A percentile compares a stretch with the other conserved stretches of the same genome.
Evolutionary conservation across 2,329 filamentous ascomycete genomes (phyloP).

Genomic region (Sporothrix brunneoviolacea): DNA sequence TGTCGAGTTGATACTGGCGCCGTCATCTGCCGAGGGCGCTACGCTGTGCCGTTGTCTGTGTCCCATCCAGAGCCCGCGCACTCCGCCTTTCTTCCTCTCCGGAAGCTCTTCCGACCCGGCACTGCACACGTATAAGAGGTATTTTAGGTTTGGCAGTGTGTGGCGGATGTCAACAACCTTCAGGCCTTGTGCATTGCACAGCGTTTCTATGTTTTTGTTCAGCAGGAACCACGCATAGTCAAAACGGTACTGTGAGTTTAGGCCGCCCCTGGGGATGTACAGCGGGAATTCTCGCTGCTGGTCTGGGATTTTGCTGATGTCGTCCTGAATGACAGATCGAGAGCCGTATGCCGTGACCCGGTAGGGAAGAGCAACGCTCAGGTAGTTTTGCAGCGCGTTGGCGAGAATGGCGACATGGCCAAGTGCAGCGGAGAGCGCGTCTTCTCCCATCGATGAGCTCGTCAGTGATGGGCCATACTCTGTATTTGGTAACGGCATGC

Average conservation of each 20-base stretch:
- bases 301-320: slow-evolving; percentile 53
- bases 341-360: slow-evolving; percentile 67
- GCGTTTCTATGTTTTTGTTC: slow-evolving; percentile 83
- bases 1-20: too few relatives aligned
- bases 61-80: slow-evolving; percentile 51
- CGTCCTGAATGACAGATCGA: slow-evolving; percentile 67
- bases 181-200: slow-evolving; percentile 60
- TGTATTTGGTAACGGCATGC: slow-evolving; percentile 72
- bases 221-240: slow-evolving; percentile 96
- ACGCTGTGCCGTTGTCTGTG: slow-evolving; percentile 32
- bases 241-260: slow-evolving; percentile 75
- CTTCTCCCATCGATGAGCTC: slow-evolving; percentile 46
- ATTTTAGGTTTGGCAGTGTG: slow-evolving; percentile 88
- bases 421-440: slow-evolving; percentile 71
- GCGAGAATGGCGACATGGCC: slow-evolving; percentile 73
- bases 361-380: slow-evolving; percentile 73
- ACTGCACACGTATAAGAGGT: slow-evolving; percentile 81
- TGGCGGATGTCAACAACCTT: slow-evolving; percentile 85
- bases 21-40: slow-evolving; percentile 8
- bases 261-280: slow-evolving; percentile 57
- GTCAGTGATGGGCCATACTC: slow-evolving; percentile 52
- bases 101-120: slow-evolving; percentile 63
- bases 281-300: slow-evolving; percentile 73
- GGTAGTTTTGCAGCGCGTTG: slow-evolving; percentile 72
- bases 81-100: slow-evolving; percentile 54